phyloP scores from a whole-genome alignment of 2,329 filamentous ascomycete genomes.

The Aspergillus sergii region DNA sequence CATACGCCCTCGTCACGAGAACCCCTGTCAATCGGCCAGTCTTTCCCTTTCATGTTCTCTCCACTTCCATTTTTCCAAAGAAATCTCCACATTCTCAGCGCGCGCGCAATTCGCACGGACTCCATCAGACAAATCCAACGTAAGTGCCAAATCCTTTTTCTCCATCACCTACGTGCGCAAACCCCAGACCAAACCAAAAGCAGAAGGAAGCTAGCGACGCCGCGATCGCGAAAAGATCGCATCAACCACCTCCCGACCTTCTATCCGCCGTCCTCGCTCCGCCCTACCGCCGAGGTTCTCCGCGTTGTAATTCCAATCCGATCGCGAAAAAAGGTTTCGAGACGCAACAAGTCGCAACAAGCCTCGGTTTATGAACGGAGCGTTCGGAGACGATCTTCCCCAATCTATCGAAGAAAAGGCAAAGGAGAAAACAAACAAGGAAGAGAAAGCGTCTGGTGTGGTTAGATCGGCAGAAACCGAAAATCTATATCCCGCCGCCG shows the following conservation, averaged over 20 bases:
- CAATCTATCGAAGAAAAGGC: neutral
- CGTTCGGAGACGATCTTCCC: neutral
- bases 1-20: neutral
- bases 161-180: neutral
- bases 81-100: neutral
- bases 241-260: neutral
- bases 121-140: neutral
- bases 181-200: neutral
- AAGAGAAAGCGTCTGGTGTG: neutral
- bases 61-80: neutral
- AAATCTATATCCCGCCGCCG: conserved; percentile 2
- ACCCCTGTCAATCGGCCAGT: neutral
- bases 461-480: neutral
- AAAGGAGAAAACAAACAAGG: neutral
- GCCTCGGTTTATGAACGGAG: neutral
- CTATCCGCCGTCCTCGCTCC: neutral
- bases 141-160: neutral
- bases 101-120: neutral
- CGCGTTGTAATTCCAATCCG: neutral
- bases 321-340: neutral
- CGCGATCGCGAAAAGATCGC: neutral
- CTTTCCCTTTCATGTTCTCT: neutral
- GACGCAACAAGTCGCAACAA: neutral
- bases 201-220: neutral
- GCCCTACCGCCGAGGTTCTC: neutral